Evolutionary conservation across 2,329 filamentous ascomycete genomes (phyloP).

Genomic region (Diaporthe sp.): DNA sequence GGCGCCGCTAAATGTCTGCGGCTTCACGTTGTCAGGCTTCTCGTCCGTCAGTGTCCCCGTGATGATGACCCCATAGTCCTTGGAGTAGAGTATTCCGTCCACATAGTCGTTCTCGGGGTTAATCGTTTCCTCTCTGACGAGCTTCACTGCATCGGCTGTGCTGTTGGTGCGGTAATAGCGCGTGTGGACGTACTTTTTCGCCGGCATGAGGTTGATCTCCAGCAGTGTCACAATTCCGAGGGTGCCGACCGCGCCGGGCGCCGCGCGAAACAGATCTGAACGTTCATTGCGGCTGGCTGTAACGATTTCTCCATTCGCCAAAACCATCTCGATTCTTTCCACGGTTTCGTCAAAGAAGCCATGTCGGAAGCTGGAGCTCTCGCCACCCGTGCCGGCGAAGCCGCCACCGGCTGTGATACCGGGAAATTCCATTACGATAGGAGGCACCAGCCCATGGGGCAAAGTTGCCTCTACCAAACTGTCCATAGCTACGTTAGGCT

Average conservation of each 20-base stretch:
- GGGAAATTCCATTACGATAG: conserved; percentile 81
- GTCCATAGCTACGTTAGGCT: conserved; percentile 78
- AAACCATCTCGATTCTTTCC: conserved; percentile 73
- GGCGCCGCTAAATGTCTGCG: conserved; percentile 67
- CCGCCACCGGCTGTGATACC: conserved; percentile 80
- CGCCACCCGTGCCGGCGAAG: conserved; percentile 76
- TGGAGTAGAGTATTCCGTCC: conserved; percentile 77
- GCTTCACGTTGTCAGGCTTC: conserved; percentile 47
- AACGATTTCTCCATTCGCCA: conserved; percentile 73
- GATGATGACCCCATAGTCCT: conserved; percentile 72
- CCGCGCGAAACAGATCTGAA: conserved; percentile 71
- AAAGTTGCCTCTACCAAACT: conserved; percentile 73
- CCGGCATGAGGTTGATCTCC: conserved; percentile 71
- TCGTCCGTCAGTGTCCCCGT: conserved; percentile 70
- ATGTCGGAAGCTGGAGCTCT: conserved; percentile 76
- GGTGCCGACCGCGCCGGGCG: conserved; percentile 75
- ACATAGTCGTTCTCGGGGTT: conserved; percentile 71
- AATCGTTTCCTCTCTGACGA: conserved; percentile 58
- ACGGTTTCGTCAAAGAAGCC: conserved; percentile 78
- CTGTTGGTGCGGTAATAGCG: conserved; percentile 67
- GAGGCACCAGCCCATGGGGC: conserved; percentile 73
- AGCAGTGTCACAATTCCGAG: conserved; percentile 75
- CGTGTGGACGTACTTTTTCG: conserved; percentile 69
- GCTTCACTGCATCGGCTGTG: conserved; percentile 56
- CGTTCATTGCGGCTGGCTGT: conserved; percentile 47